Evolutionary conservation across 306 rosid species (phyloP).

Genomic region (Vigna reflexopilosa): DNA sequence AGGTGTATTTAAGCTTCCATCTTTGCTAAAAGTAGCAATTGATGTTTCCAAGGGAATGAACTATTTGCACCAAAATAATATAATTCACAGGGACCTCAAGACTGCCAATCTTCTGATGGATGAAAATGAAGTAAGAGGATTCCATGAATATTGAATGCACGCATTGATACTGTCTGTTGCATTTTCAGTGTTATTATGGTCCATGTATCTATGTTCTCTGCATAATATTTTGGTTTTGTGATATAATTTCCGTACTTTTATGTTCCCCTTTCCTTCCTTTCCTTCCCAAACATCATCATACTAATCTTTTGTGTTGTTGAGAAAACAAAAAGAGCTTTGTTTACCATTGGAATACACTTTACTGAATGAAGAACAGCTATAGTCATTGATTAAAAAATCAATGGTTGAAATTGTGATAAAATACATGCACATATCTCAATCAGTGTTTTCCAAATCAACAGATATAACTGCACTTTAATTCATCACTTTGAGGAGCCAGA

Average conservation of each 20-base stretch:
- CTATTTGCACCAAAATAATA: constrained; percentile 97
- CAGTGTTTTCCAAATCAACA: not conserved
- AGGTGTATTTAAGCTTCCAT: constrained; percentile 91
- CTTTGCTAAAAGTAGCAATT: constrained; percentile 90
- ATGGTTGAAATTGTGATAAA: not conserved
- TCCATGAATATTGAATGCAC: constrained; percentile 38
- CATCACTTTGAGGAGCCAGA: not conserved
- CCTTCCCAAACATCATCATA: not conserved
- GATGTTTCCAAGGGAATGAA: constrained; percentile 97
- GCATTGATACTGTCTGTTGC: constrained; percentile 36
- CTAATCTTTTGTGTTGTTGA: not conserved
- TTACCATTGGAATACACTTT: not conserved
- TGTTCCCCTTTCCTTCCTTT: not conserved
- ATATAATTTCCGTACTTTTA: constrained; percentile 10
- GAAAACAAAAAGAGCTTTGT: not conserved
- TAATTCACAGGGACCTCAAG: constrained; percentile 99
- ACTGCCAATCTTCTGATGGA: constrained; percentile 99
- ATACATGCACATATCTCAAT: not conserved
- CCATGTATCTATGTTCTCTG: constrained; percentile 32
- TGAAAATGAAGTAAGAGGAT: constrained; percentile 85
- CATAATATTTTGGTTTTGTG: constrained; percentile 29
- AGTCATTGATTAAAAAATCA: not conserved
- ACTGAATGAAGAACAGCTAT: not conserved
- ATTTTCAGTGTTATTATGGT: constrained; percentile 36
- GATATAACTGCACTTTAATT: not conserved